phyloP scores from a whole-genome alignment of 2,329 filamentous ascomycete genomes.

The Colletotrichum gigasporum region DNA sequence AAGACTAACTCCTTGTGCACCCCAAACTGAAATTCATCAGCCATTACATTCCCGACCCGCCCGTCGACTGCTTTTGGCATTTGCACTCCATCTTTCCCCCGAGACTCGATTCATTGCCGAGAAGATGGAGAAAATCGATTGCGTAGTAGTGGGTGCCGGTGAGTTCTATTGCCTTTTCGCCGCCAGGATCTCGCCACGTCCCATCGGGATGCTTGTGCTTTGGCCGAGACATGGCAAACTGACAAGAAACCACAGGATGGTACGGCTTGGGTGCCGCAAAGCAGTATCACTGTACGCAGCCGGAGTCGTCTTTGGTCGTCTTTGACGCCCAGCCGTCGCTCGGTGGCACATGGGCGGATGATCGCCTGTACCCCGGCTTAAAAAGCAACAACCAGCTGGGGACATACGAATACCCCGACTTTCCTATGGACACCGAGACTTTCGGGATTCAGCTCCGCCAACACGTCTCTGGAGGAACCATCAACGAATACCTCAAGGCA shows the following conservation, averaged over 20 bases:
- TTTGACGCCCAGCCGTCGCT: constrained; percentile 66
- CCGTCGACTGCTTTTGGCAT: neutral
- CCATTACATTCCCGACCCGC: neutral
- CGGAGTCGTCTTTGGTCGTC: constrained; percentile 62
- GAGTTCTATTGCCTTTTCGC: constrained; percentile 35
- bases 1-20: too few species aligned
- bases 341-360: constrained; percentile 76
- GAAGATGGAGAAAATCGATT: constrained; percentile 54
- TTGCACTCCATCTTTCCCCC: neutral
- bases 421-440: constrained; percentile 70
- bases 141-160: constrained; percentile 63
- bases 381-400: constrained; percentile 80
- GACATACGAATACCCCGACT: constrained; percentile 78
- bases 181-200: neutral
- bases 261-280: constrained; percentile 70
- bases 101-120: neutral
- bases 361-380: constrained; percentile 74
- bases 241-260: constrained; percentile 46
- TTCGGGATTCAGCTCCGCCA: constrained; percentile 56
- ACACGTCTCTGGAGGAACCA: constrained; percentile 56
- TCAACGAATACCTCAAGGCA: constrained; percentile 57
- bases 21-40: neutral
- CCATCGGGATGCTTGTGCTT: neutral
- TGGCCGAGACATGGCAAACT: neutral
- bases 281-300: constrained; percentile 67